Evolutionary conservation across 352 stramenopile genomes (phyloP).

Genomic region (Blastocystis sp.): DNA sequence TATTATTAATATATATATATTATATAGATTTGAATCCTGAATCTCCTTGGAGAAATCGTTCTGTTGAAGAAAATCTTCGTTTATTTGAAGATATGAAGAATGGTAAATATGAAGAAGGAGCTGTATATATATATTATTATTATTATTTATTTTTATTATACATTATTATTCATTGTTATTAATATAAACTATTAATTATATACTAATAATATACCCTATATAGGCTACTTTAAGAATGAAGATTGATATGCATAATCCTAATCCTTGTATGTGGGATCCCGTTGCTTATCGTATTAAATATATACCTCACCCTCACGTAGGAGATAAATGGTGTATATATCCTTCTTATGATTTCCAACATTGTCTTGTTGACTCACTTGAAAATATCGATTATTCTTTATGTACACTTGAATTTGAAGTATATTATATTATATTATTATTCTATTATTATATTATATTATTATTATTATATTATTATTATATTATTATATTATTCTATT

Average conservation of each 20-base stretch:
- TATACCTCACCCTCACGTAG: constrained; percentile 82
- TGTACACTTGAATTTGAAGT: constrained; percentile 98
- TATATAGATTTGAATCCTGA: constrained; percentile 10
- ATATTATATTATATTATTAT: constrained; percentile 51
- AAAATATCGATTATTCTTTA: constrained; percentile 98
- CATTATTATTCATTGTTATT: too few relatives aligned
- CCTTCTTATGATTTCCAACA: constrained; percentile 98
- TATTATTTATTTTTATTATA: too few relatives aligned
- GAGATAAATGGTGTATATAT: constrained; percentile 95
- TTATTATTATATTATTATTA: constrained; percentile 72
- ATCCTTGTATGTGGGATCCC: constrained; percentile 95
- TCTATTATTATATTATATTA: too few relatives aligned
- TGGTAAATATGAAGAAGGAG: constrained; percentile 63
- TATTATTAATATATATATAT: neutral
- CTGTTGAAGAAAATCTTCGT: constrained; percentile 69
- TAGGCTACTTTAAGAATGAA: constrained; percentile 74
- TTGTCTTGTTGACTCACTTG: constrained; percentile 86
- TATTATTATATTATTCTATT: too few relatives aligned
- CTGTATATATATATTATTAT: too few relatives aligned
- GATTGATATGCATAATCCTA: constrained; percentile 83
- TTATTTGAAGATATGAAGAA: constrained; percentile 88
- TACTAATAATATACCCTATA: too few relatives aligned
- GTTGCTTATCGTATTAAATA: constrained; percentile 95
- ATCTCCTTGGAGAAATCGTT: constrained; percentile 64
- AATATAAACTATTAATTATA: too few relatives aligned